Evolutionary conservation across 257 asterid genomes (phyloP).

Genomic region (Cordia subcordata): DNA sequence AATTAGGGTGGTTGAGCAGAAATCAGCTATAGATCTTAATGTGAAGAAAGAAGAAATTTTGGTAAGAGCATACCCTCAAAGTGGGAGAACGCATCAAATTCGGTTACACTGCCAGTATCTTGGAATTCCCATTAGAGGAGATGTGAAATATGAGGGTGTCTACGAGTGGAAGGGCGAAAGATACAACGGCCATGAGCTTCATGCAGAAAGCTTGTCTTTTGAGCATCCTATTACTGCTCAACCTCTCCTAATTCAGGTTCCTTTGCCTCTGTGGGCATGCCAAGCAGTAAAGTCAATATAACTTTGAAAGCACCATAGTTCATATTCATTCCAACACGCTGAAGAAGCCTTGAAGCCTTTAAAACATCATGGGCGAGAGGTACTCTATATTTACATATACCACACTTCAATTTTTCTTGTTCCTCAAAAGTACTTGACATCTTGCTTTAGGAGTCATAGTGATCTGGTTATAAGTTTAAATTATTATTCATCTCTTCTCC

Average conservation of each 20-base stretch:
- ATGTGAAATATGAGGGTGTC: conserved; percentile 86
- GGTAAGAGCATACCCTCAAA: conserved; percentile 70
- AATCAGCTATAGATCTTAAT: conserved; percentile 34
- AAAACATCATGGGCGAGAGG: not conserved
- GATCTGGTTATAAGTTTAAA: too few species aligned
- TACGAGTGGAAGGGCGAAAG: conserved; percentile 63
- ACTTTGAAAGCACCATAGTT: conserved; percentile 3
- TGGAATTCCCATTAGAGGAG: conserved; percentile 83
- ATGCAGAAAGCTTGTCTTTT: conserved; percentile 84
- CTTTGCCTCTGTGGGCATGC: conserved; percentile 70
- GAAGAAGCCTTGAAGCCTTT: not conserved
- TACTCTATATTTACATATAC: too few species aligned
- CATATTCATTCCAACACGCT: too few species aligned
- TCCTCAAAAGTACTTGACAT: too few species aligned
- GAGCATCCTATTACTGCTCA: conserved; percentile 76
- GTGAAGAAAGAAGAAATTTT: conserved; percentile 57
- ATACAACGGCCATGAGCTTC: conserved; percentile 80
- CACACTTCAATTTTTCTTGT: too few species aligned
- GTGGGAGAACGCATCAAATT: conserved; percentile 95
- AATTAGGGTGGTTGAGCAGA: conserved; percentile 44
- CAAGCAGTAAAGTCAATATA: conserved; percentile 23
- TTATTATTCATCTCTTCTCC: too few species aligned
- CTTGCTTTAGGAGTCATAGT: too few species aligned
- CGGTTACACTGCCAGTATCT: conserved; percentile 92
- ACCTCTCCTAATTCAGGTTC: conserved; percentile 56